These are phyloP conservation scores for Plasmodium berghei DNA, from an alignment of 169 alveolate genomes.

Conservation along the genomic window DNA sequence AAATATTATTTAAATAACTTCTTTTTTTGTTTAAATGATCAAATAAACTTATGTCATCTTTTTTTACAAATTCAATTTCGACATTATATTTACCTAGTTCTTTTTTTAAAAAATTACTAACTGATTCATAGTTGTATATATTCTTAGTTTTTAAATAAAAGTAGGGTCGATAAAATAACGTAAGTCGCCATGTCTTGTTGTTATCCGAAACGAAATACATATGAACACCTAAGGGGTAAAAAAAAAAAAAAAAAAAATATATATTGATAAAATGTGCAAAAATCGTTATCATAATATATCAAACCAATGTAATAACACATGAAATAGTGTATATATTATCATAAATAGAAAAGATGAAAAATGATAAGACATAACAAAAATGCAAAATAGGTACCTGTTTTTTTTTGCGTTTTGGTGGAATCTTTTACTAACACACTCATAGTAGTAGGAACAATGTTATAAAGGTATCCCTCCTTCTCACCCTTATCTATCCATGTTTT, in stretches of 20 bases:
- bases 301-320: too few species aligned
- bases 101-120: slow-evolving; percentile 61
- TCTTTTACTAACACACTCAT: slow-evolving; percentile 80
- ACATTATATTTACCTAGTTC: slow-evolving; percentile 55
- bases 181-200: slow-evolving; percentile 68
- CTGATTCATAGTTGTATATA: slow-evolving; percentile 82
- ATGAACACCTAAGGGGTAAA: slow-evolving; percentile 35
- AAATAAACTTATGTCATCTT: slow-evolving; percentile 89
- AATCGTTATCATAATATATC: too few species aligned
- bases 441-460: slow-evolving; percentile 88
- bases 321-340: too few species aligned
- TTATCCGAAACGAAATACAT: slow-evolving; percentile 73
- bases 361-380: too few species aligned
- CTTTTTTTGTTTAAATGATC: slow-evolving; percentile 92
- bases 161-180: slow-evolving; percentile 92
- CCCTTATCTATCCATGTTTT: slow-evolving; percentile 80
- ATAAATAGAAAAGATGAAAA: too few species aligned
- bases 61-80: slow-evolving; percentile 82
- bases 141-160: slow-evolving; percentile 88
- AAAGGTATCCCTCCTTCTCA: slow-evolving; percentile 86
- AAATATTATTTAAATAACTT: slow-evolving; percentile 80
- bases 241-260: not conserved
- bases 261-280: not conserved
- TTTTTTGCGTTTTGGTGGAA: slow-evolving; percentile 48
- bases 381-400: slow-evolving; percentile 39